These are phyloP conservation scores for Sphaceloma murrayae DNA, from an alignment of 2,329 filamentous ascomycete genomes.

Conservation along the genomic window DNA sequence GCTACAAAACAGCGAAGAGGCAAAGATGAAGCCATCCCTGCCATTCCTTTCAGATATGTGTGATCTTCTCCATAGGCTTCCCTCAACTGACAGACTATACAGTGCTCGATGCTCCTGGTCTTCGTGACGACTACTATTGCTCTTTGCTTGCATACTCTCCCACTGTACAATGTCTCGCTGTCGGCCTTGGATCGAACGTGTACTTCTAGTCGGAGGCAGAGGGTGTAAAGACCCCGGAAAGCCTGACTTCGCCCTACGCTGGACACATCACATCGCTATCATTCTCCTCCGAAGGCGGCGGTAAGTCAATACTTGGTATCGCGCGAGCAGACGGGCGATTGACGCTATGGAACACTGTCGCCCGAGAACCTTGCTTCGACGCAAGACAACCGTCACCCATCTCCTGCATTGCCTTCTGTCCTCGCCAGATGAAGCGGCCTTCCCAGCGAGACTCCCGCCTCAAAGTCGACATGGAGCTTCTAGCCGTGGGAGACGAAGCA, in stretches of 20 bases:
- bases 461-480: constrained; percentile 62
- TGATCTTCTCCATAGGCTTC: not conserved
- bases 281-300: constrained; percentile 72
- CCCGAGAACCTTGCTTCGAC: constrained; percentile 62
- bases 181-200: constrained; percentile 68
- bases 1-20: constrained; percentile 24
- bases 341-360: constrained; percentile 66
- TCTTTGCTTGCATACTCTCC: constrained; percentile 78
- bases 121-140: constrained; percentile 96
- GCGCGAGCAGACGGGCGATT: constrained; percentile 70
- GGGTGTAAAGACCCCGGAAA: constrained; percentile 53
- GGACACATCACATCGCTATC: constrained; percentile 69
- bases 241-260: constrained; percentile 43
- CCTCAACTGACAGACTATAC: constrained; percentile 37
- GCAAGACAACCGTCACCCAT: constrained; percentile 62
- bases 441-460: constrained; percentile 43
- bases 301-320: constrained; percentile 71
- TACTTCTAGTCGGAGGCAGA: constrained; percentile 80
- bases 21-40: constrained; percentile 45
- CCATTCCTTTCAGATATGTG: constrained; percentile 66
- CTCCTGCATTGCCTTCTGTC: constrained; percentile 74
- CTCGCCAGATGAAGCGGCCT: constrained; percentile 43
- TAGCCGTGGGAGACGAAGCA: constrained; percentile 74
- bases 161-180: constrained; percentile 65
- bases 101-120: constrained; percentile 75